Percentiles rank a stretch among this genome's conserved stretches.
Evolutionary conservation across 2,329 filamentous ascomycete genomes (phyloP).

Genomic region (Akanthomyces lecanii): DNA sequence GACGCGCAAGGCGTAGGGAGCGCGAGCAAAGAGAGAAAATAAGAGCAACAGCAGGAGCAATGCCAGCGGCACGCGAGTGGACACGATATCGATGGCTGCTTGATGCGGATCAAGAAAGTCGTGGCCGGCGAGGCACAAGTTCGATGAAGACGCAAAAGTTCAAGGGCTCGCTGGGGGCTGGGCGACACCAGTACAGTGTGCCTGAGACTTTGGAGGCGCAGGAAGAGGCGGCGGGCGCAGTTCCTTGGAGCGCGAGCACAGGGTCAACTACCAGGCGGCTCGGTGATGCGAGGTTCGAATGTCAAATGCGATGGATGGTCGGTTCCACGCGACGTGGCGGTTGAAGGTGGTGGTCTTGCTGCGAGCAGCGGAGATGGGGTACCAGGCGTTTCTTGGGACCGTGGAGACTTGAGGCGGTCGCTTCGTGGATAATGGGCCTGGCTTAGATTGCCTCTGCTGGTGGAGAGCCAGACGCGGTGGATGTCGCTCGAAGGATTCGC

Average conservation of each 20-base stretch:
- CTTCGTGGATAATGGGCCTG: constrained; percentile 14
- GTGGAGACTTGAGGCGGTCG: constrained; percentile 15
- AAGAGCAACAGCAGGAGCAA: not conserved
- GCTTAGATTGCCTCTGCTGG: constrained; percentile 14
- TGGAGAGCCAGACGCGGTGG: constrained; percentile 1
- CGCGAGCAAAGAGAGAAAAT: not conserved
- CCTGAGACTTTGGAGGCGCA: constrained; percentile 4
- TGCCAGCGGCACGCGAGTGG: not conserved
- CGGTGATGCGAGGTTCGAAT: not conserved
- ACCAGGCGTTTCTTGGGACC: constrained; percentile 12
- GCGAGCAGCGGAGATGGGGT: constrained; percentile 16
- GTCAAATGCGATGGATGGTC: constrained; percentile 9
- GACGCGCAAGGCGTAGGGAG: constrained; percentile 4
- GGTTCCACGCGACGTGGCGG: constrained; percentile 15
- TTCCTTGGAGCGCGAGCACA: not conserved
- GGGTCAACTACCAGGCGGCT: not conserved
- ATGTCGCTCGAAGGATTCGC: not conserved
- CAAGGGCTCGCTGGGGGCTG: constrained; percentile 13
- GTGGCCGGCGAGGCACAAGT: not conserved
- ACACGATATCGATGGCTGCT: not conserved
- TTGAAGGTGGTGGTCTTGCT: constrained; percentile 6
- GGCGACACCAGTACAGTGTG: constrained; percentile 10
- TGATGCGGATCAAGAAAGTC: constrained; percentile 1
- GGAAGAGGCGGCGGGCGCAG: constrained; percentile 10
- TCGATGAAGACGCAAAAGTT: constrained; percentile 11